A percentile compares a stretch with the other conserved stretches of the same genome.
phyloP scores from a whole-genome alignment of 1,284 basidiomycete genomes.

The Ceratobasidium sp. region DNA sequence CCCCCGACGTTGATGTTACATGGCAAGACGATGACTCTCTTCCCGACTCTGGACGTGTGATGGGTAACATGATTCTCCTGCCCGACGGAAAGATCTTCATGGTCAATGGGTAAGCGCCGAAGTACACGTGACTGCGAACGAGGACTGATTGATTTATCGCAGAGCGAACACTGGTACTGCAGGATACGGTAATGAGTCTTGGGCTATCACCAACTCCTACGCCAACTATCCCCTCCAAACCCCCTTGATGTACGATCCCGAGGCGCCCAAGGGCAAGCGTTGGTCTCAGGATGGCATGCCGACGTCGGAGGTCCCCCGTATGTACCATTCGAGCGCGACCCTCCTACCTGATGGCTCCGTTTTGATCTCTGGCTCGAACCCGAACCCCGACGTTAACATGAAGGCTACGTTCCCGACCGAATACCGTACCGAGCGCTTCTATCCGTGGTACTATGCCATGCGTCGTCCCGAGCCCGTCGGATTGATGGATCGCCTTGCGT shows the following conservation, averaged over 20 bases:
- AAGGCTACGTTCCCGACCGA: conserved; percentile 75
- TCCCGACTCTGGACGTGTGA: conserved; percentile 73
- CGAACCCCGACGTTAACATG: conserved; percentile 80
- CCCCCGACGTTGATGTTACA: conserved; percentile 62
- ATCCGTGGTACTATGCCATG: conserved; percentile 81
- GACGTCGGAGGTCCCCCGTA: conserved; percentile 72
- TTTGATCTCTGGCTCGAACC: conserved; percentile 86
- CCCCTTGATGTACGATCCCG: conserved; percentile 74
- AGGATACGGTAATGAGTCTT: conserved; percentile 55
- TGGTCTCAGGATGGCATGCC: conserved; percentile 75
- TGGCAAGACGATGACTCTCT: conserved; percentile 78
- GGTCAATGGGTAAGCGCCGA: conserved; percentile 69
- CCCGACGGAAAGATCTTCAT: conserved; percentile 79
- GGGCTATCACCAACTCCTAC: conserved; percentile 49
- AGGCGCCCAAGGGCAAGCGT: conserved; percentile 64
- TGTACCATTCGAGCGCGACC: conserved; percentile 85
- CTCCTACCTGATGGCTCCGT: conserved; percentile 75
- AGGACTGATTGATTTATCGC: background rate
- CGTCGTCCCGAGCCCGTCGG: conserved; percentile 78
- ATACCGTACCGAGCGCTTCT: conserved; percentile 86
- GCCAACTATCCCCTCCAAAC: conserved; percentile 62
- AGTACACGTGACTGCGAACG: background rate
- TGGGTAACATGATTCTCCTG: conserved; percentile 82
- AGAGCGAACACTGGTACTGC: conserved; percentile 61
- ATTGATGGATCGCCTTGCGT: conserved; percentile 73